These are phyloP conservation scores for Sporothrix luriei DNA, from an alignment of 2,329 filamentous ascomycete species.

Conservation along the genomic window DNA sequence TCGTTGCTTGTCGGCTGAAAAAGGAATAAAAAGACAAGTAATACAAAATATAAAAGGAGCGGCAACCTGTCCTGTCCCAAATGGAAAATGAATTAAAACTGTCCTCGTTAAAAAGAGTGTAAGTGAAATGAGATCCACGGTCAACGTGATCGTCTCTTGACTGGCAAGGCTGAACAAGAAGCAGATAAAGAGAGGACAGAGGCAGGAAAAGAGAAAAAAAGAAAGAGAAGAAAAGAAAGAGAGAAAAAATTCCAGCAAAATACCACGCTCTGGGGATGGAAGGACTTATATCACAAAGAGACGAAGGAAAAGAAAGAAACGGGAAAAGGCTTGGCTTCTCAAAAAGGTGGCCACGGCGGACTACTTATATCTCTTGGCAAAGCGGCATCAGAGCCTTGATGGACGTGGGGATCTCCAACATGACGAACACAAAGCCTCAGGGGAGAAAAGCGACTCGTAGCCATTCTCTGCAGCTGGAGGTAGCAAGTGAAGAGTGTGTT, in stretches of 20 bases:
- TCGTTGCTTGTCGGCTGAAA: background rate
- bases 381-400: slow-evolving; percentile 28
- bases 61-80: slow-evolving; percentile 33
- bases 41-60: slow-evolving; percentile 27
- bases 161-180: slow-evolving; percentile 39
- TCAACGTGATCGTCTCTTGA: slow-evolving; percentile 44
- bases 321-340: slow-evolving; percentile 28
- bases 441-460: too few species aligned
- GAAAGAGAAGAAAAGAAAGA: slow-evolving; percentile 33
- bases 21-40: slow-evolving; percentile 4
- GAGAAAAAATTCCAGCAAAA: slow-evolving; percentile 21
- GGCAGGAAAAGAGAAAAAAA: slow-evolving; percentile 32
- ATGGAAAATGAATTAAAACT: slow-evolving; percentile 30
- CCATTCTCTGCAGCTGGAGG: background rate
- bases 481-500: slow-evolving; percentile 26
- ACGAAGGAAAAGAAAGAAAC: slow-evolving; percentile 32
- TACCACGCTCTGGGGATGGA: slow-evolving; percentile 30
- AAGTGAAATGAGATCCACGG: slow-evolving; percentile 39
- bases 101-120: slow-evolving; percentile 34
- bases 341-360: slow-evolving; percentile 27
- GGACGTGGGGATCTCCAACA: slow-evolving; percentile 30
- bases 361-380: slow-evolving; percentile 39
- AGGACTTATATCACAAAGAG: slow-evolving; percentile 33
- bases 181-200: slow-evolving; percentile 32
- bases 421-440: slow-evolving; percentile 17